These are phyloP conservation scores for Echinochloa phyllopogon DNA, from an alignment of 176 grass and related monocot species.

Conservation along the genomic window DNA sequence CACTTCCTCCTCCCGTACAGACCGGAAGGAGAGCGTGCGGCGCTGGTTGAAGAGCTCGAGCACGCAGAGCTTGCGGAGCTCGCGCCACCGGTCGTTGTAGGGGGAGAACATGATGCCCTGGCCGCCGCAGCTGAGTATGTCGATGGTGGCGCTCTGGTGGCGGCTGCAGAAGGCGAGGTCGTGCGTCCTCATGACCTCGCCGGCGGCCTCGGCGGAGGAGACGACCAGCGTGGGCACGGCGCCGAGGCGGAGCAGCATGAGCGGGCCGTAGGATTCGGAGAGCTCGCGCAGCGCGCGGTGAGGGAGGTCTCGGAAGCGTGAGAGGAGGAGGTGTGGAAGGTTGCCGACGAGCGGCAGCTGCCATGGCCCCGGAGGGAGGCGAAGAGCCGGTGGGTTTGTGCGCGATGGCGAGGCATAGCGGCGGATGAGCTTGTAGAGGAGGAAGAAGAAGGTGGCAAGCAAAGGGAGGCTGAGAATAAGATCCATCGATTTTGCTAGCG, in stretches of 20 bases:
- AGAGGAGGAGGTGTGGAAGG: conserved; percentile 49
- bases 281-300: conserved; percentile 43
- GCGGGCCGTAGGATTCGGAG: conserved; percentile 11
- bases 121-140: conserved; percentile 38
- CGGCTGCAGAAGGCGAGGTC: conserved; percentile 46
- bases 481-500: too few relatives aligned
- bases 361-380: conserved; percentile 45
- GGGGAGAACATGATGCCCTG: conserved; percentile 40
- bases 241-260: conserved; percentile 54
- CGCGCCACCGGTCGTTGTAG: conserved; percentile 52
- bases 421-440: not conserved
- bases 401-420: not conserved
- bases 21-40: conserved; percentile 46
- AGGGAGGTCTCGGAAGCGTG: conserved; percentile 28
- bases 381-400: not conserved
- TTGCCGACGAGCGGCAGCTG: conserved; percentile 55
- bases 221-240: conserved; percentile 43
- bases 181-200: conserved; percentile 45
- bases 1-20: conserved; percentile 44
- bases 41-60: conserved; percentile 49
- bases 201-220: conserved; percentile 49
- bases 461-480: too few relatives aligned
- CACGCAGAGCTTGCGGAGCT: conserved; percentile 46
- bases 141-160: conserved; percentile 31
- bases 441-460: not conserved